A percentile compares a stretch with the other conserved stretches of the same genome.
Conservation (phyloP, 2,329 filamentous ascomycete species). For the Pseudocercospora musae region DNA sequence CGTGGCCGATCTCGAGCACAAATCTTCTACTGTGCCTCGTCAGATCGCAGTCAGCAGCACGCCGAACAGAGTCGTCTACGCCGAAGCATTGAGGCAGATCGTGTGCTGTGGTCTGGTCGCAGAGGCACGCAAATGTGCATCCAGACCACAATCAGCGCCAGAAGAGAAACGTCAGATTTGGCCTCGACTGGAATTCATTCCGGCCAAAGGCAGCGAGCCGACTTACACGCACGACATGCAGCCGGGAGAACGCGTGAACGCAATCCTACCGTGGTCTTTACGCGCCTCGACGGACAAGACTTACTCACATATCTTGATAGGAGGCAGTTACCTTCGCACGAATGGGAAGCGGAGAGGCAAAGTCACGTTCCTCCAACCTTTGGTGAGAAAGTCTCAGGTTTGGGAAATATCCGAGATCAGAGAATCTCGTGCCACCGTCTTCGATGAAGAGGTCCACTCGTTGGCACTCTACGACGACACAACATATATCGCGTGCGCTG, state of each 20-base stretch:
- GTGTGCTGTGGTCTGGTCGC: constrained; percentile 47
- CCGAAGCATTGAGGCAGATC: constrained; percentile 39
- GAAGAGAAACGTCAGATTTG: constrained; percentile 37
- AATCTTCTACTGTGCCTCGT: constrained; percentile 27
- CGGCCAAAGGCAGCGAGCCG: constrained; percentile 15
- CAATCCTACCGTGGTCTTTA: constrained; percentile 60
- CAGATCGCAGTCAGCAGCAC: constrained; percentile 31
- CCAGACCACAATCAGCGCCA: constrained; percentile 24
- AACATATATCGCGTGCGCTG: constrained; percentile 52
- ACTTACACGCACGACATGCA: constrained; percentile 44
- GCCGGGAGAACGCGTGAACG: constrained; percentile 56
- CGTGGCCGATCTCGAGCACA: constrained; percentile 18
- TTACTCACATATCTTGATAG: constrained; percentile 62
- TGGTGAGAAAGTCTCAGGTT: constrained; percentile 45
- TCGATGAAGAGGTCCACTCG: constrained; percentile 53
- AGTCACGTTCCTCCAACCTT: constrained; percentile 40
- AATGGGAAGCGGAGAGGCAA: constrained; percentile 41
- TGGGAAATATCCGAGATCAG: constrained; percentile 44
- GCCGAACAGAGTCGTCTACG: constrained; percentile 31
- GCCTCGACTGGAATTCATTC: constrained; percentile 48
- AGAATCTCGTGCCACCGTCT: constrained; percentile 45
- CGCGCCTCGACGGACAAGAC: constrained; percentile 48
- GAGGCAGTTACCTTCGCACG: constrained; percentile 44
- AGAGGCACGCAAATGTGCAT: constrained; percentile 30
- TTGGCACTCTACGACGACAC: constrained; percentile 55